These are phyloP conservation scores for Novymonas esmeraldas DNA, from an alignment of 208 protist genomes.

Conservation along the genomic window DNA sequence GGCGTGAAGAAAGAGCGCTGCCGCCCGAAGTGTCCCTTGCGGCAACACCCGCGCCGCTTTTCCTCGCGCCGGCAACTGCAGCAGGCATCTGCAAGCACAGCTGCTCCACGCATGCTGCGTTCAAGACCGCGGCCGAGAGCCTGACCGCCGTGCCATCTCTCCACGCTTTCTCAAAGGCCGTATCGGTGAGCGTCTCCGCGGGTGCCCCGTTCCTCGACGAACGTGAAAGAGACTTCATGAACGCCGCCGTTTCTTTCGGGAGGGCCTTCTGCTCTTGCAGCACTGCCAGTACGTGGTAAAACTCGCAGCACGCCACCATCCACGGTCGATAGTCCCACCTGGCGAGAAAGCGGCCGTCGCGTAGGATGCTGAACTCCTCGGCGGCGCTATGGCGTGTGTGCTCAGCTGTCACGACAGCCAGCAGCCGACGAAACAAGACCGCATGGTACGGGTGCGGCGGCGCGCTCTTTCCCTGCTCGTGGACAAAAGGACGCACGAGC, in stretches of 20 bases:
- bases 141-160: conserved; percentile 11
- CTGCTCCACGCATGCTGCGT: conserved; percentile 6
- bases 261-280: conserved; percentile 48
- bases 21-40: not conserved
- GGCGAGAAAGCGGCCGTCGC: conserved; percentile 12
- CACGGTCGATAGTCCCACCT: conserved; percentile 59
- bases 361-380: conserved; percentile 12
- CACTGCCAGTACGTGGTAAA: conserved; percentile 54
- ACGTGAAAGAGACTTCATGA: conserved; percentile 25
- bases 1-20: not conserved
- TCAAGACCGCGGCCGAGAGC: conserved; percentile 17
- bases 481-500: conserved; percentile 1
- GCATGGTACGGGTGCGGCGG: conserved; percentile 19
- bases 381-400: conserved; percentile 6
- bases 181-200: not conserved
- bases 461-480: conserved; percentile 9
- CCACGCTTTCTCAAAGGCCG: conserved; percentile 7
- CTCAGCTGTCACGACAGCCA: conserved; percentile 17
- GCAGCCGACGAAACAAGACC: conserved; percentile 20
- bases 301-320: conserved; percentile 63
- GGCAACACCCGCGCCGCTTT: not conserved
- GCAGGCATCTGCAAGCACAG: conserved; percentile 23
- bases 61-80: not conserved
- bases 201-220: not conserved
- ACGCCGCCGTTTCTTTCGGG: conserved; percentile 24